These are phyloP conservation scores for Ceratobasidium sp. DNA, from an alignment of 1,284 basidiomycete species.

Conservation along the genomic window DNA sequence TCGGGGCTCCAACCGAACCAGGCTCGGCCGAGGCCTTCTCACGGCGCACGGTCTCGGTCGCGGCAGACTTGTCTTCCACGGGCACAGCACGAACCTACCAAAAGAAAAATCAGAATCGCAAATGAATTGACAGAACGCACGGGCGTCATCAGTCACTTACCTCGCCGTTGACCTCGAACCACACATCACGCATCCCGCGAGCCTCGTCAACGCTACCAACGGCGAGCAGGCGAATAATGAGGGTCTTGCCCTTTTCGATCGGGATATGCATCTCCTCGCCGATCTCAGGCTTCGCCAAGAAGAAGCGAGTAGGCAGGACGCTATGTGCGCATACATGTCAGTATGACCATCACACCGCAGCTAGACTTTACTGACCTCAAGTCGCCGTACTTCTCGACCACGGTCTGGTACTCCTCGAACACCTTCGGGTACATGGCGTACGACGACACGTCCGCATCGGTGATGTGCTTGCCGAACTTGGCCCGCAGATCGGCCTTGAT, in stretches of 20 bases:
- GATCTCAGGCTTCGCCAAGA: conserved; percentile 91
- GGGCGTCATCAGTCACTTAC: conserved; percentile 59
- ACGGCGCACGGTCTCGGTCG: conserved; percentile 92
- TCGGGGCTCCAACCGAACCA: conserved; percentile 94
- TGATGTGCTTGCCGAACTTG: conserved; percentile 96
- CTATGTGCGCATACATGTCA: conserved; percentile 58
- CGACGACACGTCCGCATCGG: conserved; percentile 91
- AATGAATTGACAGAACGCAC: conserved; percentile 25
- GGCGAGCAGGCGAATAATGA: conserved; percentile 97
- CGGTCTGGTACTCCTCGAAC: conserved; percentile 96
- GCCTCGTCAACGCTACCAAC: conserved; percentile 93
- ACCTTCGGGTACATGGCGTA: conserved; percentile 99
- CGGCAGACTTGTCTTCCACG: conserved; percentile 96
- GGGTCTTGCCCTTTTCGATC: conserved; percentile 97
- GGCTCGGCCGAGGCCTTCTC: conserved; percentile 95
- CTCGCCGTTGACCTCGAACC: conserved; percentile 99
- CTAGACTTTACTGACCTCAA: conserved; percentile 71
- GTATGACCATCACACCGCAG: conserved; percentile 31
- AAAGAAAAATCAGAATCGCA: conserved; percentile 12
- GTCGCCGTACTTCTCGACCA: conserved; percentile 96
- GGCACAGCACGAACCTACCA: conserved; percentile 87
- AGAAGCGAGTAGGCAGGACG: conserved; percentile 96
- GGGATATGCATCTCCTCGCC: conserved; percentile 97
- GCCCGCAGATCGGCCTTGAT: conserved; percentile 93
- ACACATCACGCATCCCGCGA: conserved; percentile 94